These are phyloP conservation scores for Debaryomyces subglobosus DNA, from an alignment of 1,139 yeast species.

Conservation along the genomic window DNA sequence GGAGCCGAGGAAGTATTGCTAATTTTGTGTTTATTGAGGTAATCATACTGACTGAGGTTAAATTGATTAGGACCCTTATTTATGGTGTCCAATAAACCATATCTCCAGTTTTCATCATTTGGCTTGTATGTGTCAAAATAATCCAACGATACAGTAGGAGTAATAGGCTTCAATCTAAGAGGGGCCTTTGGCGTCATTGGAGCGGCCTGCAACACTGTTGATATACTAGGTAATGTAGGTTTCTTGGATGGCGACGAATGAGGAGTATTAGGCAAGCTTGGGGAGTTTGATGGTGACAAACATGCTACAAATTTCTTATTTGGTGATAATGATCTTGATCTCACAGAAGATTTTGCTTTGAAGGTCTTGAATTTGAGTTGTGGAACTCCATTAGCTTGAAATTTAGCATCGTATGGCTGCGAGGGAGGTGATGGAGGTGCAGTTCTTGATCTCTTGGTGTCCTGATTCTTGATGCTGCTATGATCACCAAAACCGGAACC, in stretches of 20 bases:
- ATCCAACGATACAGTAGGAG: conserved; percentile 50
- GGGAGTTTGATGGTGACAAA: conserved; percentile 35
- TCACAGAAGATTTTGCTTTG: conserved; percentile 10
- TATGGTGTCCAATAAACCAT: conserved; percentile 44
- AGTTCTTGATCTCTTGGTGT: conserved; percentile 47
- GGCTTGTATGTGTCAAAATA: conserved; percentile 53
- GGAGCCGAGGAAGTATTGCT: conserved; percentile 11
- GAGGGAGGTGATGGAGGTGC: conserved; percentile 56
- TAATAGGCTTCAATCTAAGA: conserved; percentile 34
- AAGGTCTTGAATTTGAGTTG: conserved; percentile 1
- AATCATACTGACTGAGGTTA: conserved; percentile 33
- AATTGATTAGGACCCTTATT: conserved; percentile 31
- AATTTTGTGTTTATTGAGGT: conserved; percentile 28
- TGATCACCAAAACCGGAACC: conserved; percentile 7
- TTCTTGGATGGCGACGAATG: conserved; percentile 18
- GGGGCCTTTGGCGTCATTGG: conserved; percentile 30
- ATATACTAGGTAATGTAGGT: conserved; percentile 44
- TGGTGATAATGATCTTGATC: conserved; percentile 43
- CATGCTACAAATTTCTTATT: conserved; percentile 30
- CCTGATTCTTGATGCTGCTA: conserved; percentile 1
- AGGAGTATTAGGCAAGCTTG: conserved; percentile 23
- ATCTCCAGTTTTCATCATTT: conserved; percentile 51
- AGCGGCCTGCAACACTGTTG: conserved; percentile 36
- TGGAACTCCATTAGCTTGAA: not conserved
- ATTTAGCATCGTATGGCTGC: conserved; percentile 1